phyloP scores from a whole-genome alignment of 495 filamentous ascomycete species.

The Neurospora africana region DNA sequence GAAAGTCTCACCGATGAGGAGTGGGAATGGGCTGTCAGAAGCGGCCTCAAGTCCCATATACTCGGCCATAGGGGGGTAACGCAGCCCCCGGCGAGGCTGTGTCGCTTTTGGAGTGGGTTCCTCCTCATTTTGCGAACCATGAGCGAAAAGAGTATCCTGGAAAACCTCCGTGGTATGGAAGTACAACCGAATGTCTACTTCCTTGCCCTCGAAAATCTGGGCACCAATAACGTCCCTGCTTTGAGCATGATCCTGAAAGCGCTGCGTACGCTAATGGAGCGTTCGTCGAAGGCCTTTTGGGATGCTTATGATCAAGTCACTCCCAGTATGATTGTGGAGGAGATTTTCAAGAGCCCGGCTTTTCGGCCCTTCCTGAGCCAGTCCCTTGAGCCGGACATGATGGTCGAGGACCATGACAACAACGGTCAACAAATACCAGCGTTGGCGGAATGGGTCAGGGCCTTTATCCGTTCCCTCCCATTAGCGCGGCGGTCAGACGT shows the following conservation, averaged over 20 bases:
- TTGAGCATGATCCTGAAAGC: constrained; percentile 54
- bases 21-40: constrained; percentile 75
- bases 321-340: constrained; percentile 61
- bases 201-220: constrained; percentile 65
- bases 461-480: constrained; percentile 68
- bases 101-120: constrained; percentile 66
- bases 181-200: constrained; percentile 58
- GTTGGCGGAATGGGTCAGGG: constrained; percentile 53
- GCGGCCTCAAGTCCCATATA: constrained; percentile 38
- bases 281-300: constrained; percentile 73
- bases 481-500: constrained; percentile 57
- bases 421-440: constrained; percentile 36
- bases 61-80: constrained; percentile 1
- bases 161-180: constrained; percentile 68
- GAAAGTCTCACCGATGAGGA: constrained; percentile 48
- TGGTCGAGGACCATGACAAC: constrained; percentile 44
- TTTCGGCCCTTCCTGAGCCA: constrained; percentile 50
- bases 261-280: constrained; percentile 56
- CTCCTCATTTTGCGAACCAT: constrained; percentile 57
- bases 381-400: constrained; percentile 44
- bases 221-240: constrained; percentile 44
- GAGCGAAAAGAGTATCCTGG: constrained; percentile 63
- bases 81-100: constrained; percentile 27
- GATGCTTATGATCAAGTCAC: constrained; percentile 70
- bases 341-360: constrained; percentile 61